Evolutionary conservation across 805 yeast species (phyloP).

Genomic region (Blastobotrys terrestris): DNA sequence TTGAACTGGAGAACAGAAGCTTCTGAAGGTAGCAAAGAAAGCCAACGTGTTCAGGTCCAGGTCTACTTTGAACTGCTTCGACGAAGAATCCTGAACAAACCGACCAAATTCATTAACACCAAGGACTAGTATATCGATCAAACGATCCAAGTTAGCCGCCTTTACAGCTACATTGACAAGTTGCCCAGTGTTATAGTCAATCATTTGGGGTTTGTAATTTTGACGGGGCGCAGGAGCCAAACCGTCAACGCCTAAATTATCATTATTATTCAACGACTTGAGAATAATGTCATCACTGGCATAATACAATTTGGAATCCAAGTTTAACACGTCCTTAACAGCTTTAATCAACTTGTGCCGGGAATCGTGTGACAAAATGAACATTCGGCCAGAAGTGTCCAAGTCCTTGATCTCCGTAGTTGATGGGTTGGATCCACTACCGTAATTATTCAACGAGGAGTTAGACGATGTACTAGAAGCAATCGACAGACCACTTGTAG

Average conservation of each 20-base stretch:
- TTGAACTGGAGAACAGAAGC: slow-evolving; percentile 53
- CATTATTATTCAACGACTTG: slow-evolving; percentile 42
- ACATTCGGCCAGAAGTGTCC: slow-evolving; percentile 36
- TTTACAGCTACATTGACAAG: slow-evolving; percentile 45
- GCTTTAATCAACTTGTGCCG: slow-evolving; percentile 48
- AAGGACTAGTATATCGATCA: slow-evolving; percentile 72
- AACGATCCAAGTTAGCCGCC: slow-evolving; percentile 66
- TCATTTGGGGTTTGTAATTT: slow-evolving; percentile 15
- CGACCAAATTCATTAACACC: slow-evolving; percentile 52
- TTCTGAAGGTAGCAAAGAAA: slow-evolving; percentile 62
- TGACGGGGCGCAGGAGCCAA: slow-evolving; percentile 40
- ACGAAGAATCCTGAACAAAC: slow-evolving; percentile 5
- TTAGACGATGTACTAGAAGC: slow-evolving; percentile 4
- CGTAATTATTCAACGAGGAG: slow-evolving; percentile 4
- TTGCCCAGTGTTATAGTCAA: not conserved
- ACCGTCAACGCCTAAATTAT: slow-evolving; percentile 40
- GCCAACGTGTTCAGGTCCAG: slow-evolving; percentile 58
- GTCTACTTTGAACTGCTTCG: slow-evolving; percentile 47
- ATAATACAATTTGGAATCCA: slow-evolving; percentile 52
- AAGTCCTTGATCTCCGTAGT: slow-evolving; percentile 45
- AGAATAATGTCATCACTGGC: slow-evolving; percentile 52
- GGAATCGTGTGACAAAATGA: slow-evolving; percentile 25
- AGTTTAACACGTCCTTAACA: slow-evolving; percentile 58
- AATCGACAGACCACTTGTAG: slow-evolving; percentile 12
- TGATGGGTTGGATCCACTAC: slow-evolving; percentile 7